Evolutionary conservation across 257 asterid genomes (phyloP).

Genomic region (Marsdenia floribunda): DNA sequence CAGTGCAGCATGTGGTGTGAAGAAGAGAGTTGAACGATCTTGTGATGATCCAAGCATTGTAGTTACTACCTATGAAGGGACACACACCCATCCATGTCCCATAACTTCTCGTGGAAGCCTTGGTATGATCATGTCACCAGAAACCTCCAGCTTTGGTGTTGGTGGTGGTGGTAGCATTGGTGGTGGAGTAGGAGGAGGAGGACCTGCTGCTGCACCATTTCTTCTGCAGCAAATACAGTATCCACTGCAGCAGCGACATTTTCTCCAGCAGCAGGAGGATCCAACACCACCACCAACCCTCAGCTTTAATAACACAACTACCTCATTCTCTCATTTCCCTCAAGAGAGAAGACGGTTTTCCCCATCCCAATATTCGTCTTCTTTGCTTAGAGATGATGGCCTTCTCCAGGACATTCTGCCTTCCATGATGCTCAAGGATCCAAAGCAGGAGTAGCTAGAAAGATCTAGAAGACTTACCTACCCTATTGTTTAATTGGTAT

Average conservation of each 20-base stretch:
- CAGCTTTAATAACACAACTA: slow-evolving; percentile 15
- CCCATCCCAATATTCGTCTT: slow-evolving; percentile 25
- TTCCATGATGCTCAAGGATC: slow-evolving; percentile 22
- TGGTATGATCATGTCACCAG: slow-evolving; percentile 31
- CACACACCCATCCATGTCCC: slow-evolving; percentile 66
- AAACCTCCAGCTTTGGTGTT: slow-evolving; percentile 20
- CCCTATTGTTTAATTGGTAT: slow-evolving; percentile 19
- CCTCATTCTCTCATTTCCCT: slow-evolving; percentile 16
- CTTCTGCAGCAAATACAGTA: slow-evolving; percentile 18
- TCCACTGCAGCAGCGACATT: slow-evolving; percentile 20
- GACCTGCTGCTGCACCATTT: slow-evolving; percentile 11
- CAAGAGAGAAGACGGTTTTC: slow-evolving; percentile 33
- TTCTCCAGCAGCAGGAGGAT: slow-evolving; percentile 24
- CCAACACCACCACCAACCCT: slow-evolving; percentile 18
- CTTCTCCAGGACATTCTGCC: slow-evolving; percentile 86
- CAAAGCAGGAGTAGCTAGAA: slow-evolving; percentile 19
- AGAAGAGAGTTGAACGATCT: slow-evolving; percentile 86
- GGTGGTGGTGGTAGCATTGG: not conserved
- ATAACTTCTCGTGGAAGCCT: slow-evolving; percentile 44
- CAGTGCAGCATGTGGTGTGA: slow-evolving; percentile 75
- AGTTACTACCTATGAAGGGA: slow-evolving; percentile 90
- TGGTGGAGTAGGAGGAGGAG: slow-evolving; percentile 3
- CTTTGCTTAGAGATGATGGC: slow-evolving; percentile 53
- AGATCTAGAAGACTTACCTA: not conserved
- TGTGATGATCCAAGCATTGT: slow-evolving; percentile 67